Conservation (phyloP, 306 rosid genomes). For the Rosa lucieae region DNA sequence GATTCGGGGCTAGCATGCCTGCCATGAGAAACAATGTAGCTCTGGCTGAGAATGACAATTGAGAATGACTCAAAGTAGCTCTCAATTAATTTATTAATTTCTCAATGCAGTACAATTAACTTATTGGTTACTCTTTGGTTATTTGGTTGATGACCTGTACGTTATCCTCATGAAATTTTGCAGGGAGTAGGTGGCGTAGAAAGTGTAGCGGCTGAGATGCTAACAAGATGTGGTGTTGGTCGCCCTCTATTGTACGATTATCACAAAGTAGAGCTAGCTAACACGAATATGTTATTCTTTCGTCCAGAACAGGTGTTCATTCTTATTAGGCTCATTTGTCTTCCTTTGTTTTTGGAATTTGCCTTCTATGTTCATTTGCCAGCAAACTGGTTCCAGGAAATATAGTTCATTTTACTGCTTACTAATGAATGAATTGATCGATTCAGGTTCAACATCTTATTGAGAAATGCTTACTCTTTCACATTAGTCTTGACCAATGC, state of each 20-base stretch:
- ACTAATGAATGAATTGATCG: too few relatives aligned
- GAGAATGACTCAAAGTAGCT: too few relatives aligned
- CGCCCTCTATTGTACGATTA: conserved; percentile 95
- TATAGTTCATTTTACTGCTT: too few relatives aligned
- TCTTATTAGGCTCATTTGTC: conserved; percentile 16
- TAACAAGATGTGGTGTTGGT: conserved; percentile 96
- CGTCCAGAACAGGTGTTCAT: conserved; percentile 88
- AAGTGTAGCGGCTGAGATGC: conserved; percentile 99
- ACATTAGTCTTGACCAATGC: too few relatives aligned
- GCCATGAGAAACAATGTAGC: too few relatives aligned
- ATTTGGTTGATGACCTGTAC: not conserved
- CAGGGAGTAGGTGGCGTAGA: conserved; percentile 48
- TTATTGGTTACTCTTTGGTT: not conserved
- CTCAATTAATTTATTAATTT: not conserved
- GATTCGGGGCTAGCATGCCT: too few relatives aligned
- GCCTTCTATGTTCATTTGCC: too few relatives aligned
- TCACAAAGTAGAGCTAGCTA: conserved; percentile 97
- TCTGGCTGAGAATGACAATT: too few relatives aligned
- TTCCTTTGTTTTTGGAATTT: not conserved
- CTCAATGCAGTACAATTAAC: not conserved
- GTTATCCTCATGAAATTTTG: conserved; percentile 23
- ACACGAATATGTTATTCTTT: conserved; percentile 95
- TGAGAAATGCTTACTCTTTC: too few relatives aligned
- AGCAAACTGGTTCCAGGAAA: too few relatives aligned
- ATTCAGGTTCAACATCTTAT: too few relatives aligned